phyloP scores from a whole-genome alignment of 805 yeast genomes.

The Pichia scutulata region DNA sequence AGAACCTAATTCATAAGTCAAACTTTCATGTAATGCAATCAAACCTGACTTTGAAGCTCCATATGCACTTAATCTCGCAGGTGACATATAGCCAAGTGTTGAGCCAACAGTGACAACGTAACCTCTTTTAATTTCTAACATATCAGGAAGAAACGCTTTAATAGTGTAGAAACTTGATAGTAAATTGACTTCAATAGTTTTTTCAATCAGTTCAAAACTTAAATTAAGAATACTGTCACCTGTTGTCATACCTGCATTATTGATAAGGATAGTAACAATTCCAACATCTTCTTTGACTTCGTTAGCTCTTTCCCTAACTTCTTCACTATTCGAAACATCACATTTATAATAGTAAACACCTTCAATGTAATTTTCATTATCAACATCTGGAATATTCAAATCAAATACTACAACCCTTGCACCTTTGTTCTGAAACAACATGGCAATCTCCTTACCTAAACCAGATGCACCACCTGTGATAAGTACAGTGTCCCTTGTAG shows the following conservation, averaged over 20 bases:
- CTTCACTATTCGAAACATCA: constrained; percentile 53
- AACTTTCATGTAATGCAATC: constrained; percentile 75
- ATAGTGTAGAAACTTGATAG: constrained; percentile 62
- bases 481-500: constrained; percentile 51
- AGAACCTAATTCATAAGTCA: constrained; percentile 60
- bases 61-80: constrained; percentile 71
- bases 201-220: constrained; percentile 50
- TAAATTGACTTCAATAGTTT: constrained; percentile 59
- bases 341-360: constrained; percentile 54
- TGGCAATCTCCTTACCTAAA: constrained; percentile 59
- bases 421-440: constrained; percentile 33
- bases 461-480: constrained; percentile 86
- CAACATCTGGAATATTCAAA: constrained; percentile 33
- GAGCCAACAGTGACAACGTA: constrained; percentile 78
- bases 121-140: constrained; percentile 58
- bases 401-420: constrained; percentile 64
- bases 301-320: constrained; percentile 35
- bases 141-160: constrained; percentile 64
- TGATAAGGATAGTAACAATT: constrained; percentile 57
- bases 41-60: constrained; percentile 89
- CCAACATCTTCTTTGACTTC: constrained; percentile 46
- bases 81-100: constrained; percentile 76
- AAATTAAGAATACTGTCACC: constrained; percentile 52
- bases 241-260: constrained; percentile 75
- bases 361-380: constrained; percentile 21